phyloP scores from a whole-genome alignment of 2,329 filamentous ascomycete species.

The Ascocoryne sarcoides region DNA sequence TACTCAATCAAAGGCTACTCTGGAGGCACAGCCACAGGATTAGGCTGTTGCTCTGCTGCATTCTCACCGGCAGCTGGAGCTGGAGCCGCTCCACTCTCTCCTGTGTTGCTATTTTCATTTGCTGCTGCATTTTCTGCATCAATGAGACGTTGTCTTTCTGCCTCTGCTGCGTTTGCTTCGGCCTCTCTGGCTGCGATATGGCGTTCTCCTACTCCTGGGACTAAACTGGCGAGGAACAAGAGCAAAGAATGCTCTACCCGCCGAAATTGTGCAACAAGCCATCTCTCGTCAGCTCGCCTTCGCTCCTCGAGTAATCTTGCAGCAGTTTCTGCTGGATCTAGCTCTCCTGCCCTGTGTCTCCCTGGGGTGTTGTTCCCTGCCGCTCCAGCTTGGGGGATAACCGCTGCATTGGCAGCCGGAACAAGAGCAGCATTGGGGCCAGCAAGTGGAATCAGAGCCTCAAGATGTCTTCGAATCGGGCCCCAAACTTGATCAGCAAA shows the following conservation, averaged over 20 bases:
- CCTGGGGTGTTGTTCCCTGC: background rate
- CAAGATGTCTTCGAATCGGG: conserved; percentile 49
- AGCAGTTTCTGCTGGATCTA: conserved; percentile 43
- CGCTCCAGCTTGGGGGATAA: conserved; percentile 13
- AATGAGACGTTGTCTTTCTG: conserved; percentile 13
- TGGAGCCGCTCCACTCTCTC: background rate
- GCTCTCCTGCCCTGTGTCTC: conserved; percentile 22
- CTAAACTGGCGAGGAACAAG: conserved; percentile 57
- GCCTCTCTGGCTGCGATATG: conserved; percentile 41
- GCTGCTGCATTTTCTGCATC: conserved; percentile 9
- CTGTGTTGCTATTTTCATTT: conserved; percentile 2
- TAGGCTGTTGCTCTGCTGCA: background rate
- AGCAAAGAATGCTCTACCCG: conserved; percentile 51
- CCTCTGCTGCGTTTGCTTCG: conserved; percentile 24
- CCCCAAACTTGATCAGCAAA: conserved; percentile 46
- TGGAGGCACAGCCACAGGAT: conserved; percentile 4
- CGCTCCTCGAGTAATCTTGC: conserved; percentile 44
- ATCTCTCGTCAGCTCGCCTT: conserved; percentile 36
- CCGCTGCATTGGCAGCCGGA: conserved; percentile 26
- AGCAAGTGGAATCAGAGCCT: conserved; percentile 48
- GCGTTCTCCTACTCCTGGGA: conserved; percentile 55
- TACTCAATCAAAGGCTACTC: conserved; percentile 13
- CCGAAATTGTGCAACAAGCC: conserved; percentile 42
- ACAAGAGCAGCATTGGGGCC: conserved; percentile 29
- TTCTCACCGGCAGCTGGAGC: background rate